Conservation (phyloP, 2,329 filamentous ascomycete genomes). For the Trichoderma polysporum region DNA sequence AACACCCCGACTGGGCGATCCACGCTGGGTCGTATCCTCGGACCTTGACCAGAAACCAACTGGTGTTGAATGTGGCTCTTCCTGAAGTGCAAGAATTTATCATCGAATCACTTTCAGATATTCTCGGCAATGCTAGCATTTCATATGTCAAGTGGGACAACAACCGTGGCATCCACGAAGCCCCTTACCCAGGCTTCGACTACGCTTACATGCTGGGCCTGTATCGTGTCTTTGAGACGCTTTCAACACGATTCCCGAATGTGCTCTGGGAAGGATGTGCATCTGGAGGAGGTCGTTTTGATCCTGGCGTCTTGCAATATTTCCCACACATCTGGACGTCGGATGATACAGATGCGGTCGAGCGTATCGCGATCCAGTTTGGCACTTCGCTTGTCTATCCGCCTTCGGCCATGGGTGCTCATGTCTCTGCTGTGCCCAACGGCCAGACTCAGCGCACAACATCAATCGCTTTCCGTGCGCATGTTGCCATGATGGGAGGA, state of each 20-base stretch:
- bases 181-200: conserved; percentile 50
- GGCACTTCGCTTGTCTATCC: conserved; percentile 65
- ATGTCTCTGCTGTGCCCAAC: conserved; percentile 62
- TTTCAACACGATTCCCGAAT: conserved; percentile 60
- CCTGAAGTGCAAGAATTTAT: conserved; percentile 63
- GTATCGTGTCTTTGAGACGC: conserved; percentile 59
- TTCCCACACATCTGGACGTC: conserved; percentile 67
- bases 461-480: conserved; percentile 59
- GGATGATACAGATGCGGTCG: conserved; percentile 62
- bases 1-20: conserved; percentile 64
- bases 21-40: conserved; percentile 57
- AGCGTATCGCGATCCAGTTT: conserved; percentile 62
- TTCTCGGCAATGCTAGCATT: conserved; percentile 55
- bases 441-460: conserved; percentile 54
- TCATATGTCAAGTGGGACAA: conserved; percentile 68
- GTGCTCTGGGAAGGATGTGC: conserved; percentile 67
- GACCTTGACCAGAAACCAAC: conserved; percentile 56
- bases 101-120: conserved; percentile 52
- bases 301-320: conserved; percentile 62
- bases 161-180: conserved; percentile 64
- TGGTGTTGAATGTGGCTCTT: conserved; percentile 61
- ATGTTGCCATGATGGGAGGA: conserved; percentile 68
- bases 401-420: conserved; percentile 63
- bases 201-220: conserved; percentile 64
- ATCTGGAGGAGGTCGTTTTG: conserved; percentile 63